Evolutionary conservation across 1,139 yeast species (phyloP), one percentile per base, ranked within the genome.

Genomic region (Protomyces pachydermus): DNA sequence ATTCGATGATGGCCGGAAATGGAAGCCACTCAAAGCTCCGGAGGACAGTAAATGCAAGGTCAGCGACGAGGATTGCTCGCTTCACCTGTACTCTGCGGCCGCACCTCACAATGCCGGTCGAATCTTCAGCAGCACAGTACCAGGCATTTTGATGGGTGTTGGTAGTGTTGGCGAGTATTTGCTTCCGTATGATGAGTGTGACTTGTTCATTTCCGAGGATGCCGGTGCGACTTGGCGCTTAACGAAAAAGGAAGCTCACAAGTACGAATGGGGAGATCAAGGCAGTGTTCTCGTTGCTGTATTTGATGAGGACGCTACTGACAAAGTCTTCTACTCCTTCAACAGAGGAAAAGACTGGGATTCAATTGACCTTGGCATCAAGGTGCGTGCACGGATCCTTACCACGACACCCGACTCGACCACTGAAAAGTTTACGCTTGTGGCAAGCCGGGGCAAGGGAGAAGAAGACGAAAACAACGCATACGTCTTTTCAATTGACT

Each of bases 261-360:
- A 79, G 3, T 85, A 82, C 69, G 79, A 86, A 0, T 86, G 85
- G 75, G 96, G 95, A 64, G 96, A 90, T 74, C 82, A 83, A 66
- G 97, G 96, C 58, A 89, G 89, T 72, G 74, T 89, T 3, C 81
- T 89, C 53, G 76, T 88, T 1, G 89, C 91, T 1, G 77, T 84
- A 5, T 85, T 85, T 18, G 79, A 74, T 57, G 69, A 67, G 16
- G 71, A 69, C 12, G 61, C 67, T 18, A 66, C 72, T 10, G 68
- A 69, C 54, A 67, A 68, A 12, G 67, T 74, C 14, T 78, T 77
- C 66, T 90, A 79, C 70, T 88, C 96, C 0, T 73, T 86, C 52
- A 91, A 90, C 72, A 93, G 88, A 72, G 97, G 96, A 42, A 72
- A 76, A 20, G 74, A 84, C 0, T 91, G 95, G 95, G 69, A 74